These are phyloP conservation scores for Salinomyces thailandicus DNA, from an alignment of 2,329 filamentous ascomycete genomes.

Conservation along the genomic window DNA sequence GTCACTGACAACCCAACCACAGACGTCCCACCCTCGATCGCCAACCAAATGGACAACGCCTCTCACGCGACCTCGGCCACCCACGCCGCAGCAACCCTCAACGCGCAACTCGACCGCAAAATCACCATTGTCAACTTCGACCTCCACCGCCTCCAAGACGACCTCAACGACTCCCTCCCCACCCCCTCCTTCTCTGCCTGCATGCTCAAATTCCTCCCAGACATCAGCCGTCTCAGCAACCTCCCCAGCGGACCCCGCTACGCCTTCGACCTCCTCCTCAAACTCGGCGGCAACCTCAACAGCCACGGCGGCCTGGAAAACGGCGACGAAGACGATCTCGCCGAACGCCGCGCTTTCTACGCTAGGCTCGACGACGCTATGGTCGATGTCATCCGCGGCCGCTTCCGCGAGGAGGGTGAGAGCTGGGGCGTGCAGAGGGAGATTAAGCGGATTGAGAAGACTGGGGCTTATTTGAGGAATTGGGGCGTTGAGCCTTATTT, in stretches of 20 bases:
- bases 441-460: constrained; percentile 48
- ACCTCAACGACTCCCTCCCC: constrained; percentile 44
- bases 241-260: constrained; percentile 39
- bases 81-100: constrained; percentile 41
- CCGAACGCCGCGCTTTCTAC: constrained; percentile 42
- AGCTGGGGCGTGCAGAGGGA: constrained; percentile 43
- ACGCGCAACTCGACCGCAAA: constrained; percentile 48
- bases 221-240: constrained; percentile 40
- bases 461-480: constrained; percentile 40
- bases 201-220: constrained; percentile 46
- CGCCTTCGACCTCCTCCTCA: constrained; percentile 45
- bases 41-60: constrained; percentile 41
- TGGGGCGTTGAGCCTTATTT: constrained; percentile 46
- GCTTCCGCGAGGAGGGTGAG: constrained; percentile 40
- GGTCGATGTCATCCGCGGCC: constrained; percentile 42
- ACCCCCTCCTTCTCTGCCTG: constrained; percentile 43
- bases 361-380: constrained; percentile 38
- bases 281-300: constrained; percentile 47
- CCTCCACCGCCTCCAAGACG: constrained; percentile 45
- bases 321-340: constrained; percentile 38
- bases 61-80: constrained; percentile 29
- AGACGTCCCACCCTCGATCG: constrained; percentile 44
- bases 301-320: constrained; percentile 43
- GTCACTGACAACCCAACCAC: neutral
- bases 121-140: constrained; percentile 50